These are phyloP conservation scores for Leishmania lainsoni DNA, from an alignment of 208 protist genomes.

Conservation along the genomic window DNA sequence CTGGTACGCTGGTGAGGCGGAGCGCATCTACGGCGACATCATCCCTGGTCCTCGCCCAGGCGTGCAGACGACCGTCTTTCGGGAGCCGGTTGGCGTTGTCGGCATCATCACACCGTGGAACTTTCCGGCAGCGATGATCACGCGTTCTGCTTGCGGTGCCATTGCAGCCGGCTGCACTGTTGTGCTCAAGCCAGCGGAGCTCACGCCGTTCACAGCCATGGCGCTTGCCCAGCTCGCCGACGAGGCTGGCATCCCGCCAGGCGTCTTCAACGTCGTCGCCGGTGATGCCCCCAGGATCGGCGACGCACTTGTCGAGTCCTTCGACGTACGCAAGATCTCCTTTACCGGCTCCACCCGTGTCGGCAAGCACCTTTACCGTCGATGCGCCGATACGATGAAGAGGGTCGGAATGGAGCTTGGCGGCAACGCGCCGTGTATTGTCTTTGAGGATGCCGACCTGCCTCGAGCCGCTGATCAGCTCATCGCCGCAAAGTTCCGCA, in stretches of 20 bases:
- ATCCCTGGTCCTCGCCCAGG: constrained; percentile 49
- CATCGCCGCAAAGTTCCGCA: constrained; percentile 76
- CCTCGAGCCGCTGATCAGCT: constrained; percentile 61
- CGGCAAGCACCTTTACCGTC: constrained; percentile 69
- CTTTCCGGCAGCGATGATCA: constrained; percentile 90
- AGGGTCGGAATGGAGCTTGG: constrained; percentile 90
- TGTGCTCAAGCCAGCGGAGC: constrained; percentile 88
- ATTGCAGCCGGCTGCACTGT: constrained; percentile 91
- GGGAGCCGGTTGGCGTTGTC: constrained; percentile 87
- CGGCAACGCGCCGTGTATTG: constrained; percentile 92
- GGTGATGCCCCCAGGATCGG: constrained; percentile 70
- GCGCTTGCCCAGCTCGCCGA: constrained; percentile 72
- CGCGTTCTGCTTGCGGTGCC: constrained; percentile 76
- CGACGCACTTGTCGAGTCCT: constrained; percentile 58
- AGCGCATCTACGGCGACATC: constrained; percentile 84
- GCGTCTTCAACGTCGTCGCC: constrained; percentile 87
- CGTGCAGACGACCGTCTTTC: constrained; percentile 67
- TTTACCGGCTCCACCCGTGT: constrained; percentile 89
- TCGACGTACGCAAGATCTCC: constrained; percentile 78
- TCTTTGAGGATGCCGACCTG: constrained; percentile 90
- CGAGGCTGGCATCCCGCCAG: constrained; percentile 72
- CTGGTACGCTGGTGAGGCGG: constrained; percentile 87
- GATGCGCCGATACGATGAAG: constrained; percentile 75
- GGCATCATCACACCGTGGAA: constrained; percentile 94
- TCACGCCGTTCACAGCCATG: constrained; percentile 80